Evolutionary conservation across 2,329 filamentous ascomycete genomes (phyloP), one percentile per base, ranked within the genome.

Genomic region (Amphichorda felina): DNA sequence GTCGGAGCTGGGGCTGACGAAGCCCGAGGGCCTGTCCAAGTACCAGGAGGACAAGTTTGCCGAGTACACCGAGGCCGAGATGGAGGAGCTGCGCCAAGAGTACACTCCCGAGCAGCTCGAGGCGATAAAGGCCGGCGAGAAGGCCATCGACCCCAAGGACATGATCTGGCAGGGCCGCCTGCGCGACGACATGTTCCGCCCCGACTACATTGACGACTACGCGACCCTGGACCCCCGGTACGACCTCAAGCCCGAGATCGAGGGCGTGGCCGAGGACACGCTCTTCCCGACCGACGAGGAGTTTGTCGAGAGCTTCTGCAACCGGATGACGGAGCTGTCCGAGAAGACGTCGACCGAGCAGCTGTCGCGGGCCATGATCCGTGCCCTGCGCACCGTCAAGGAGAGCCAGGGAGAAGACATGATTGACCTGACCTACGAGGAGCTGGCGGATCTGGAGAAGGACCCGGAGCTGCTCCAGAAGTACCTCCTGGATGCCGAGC

Each of bases 131-230:
- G 82, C 82, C 33, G 87, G 81, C 48, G 88, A 95, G 60, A 63
- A 71, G 41, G 75, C 82, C 45, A 78, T 95, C 54, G 70, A 82
- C 51, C 64, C 79, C 8, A 66, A 76, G 44, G 85, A 96, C 57
- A 54, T 95, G 52, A 68, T 79, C 29, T 66, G 75, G 24, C 82
- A 91, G 60, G 83, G 79, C 44, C 69, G 75, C 30, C 57, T 83
- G 46, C 78, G 86, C 41, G 69, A 64, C 37, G 87, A 94, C 53
- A 70, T 77, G 8, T 82, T 84, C 66, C 66, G 68, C 36, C 63
- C 88, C 34, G 66, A 74, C 41, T 91, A 94, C 56, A 61, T 89
- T 37, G 87, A 95, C 54, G 85, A 94, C 56, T 82, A 94, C 50
- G 75, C 81, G 40, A 71, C 72, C 38, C 70, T 89, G 43, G 75